Percentiles rank a stretch among this genome's conserved stretches.
phyloP scores from a whole-genome alignment of 2,329 filamentous ascomycete species.

The Aspergillus hiratsukae region DNA sequence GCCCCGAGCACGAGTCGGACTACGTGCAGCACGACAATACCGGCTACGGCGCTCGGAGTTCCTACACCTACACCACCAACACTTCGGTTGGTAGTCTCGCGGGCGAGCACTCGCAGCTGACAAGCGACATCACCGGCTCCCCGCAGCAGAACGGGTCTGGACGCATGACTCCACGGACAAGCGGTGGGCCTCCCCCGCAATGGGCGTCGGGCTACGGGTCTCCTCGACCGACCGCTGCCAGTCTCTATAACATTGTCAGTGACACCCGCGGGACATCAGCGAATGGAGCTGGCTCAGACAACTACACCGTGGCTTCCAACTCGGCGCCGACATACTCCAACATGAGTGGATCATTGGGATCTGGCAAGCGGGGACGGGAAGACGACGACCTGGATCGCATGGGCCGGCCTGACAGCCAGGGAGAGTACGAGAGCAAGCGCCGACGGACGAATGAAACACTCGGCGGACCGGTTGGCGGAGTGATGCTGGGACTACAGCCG shows the following conservation, averaged over 20 bases:
- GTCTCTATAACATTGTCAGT: constrained; percentile 83
- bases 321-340: constrained; percentile 51
- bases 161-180: constrained; percentile 78
- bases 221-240: constrained; percentile 65
- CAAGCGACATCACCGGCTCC: constrained; percentile 77
- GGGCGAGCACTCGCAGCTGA: constrained; percentile 70
- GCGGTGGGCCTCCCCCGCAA: constrained; percentile 65
- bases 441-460: constrained; percentile 67
- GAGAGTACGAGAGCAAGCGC: constrained; percentile 65
- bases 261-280: constrained; percentile 63
- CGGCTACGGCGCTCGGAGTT: constrained; percentile 65
- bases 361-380: constrained; percentile 60
- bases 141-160: constrained; percentile 76
- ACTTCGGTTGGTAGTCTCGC: constrained; percentile 62
- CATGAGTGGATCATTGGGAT: constrained; percentile 60
- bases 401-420: constrained; percentile 57
- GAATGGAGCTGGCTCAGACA: constrained; percentile 64
- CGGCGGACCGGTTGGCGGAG: constrained; percentile 41
- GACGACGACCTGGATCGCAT: constrained; percentile 64
- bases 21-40: constrained; percentile 79
- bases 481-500: constrained; percentile 37
- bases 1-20: constrained; percentile 68
- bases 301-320: constrained; percentile 65
- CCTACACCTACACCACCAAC: constrained; percentile 71
- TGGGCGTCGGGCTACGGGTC: constrained; percentile 77